Conservation (phyloP, 1,284 basidiomycete species). For the Microbotryum intermedium region DNA sequence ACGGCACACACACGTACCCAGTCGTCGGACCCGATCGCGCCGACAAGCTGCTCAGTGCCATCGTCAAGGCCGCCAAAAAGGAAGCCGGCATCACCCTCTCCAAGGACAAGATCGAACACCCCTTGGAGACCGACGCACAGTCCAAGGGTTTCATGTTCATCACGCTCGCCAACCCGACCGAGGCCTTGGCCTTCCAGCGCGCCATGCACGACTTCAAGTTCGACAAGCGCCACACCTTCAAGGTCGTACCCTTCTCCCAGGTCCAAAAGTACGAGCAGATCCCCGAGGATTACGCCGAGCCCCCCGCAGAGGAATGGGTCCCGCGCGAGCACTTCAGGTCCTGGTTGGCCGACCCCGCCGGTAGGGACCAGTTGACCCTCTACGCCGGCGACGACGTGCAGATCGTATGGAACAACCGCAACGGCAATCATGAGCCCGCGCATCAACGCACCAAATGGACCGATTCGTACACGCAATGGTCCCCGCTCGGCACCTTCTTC, state of each 20-base stretch:
- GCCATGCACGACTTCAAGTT: conserved; percentile 80
- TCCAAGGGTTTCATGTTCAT: conserved; percentile 69
- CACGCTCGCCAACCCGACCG: conserved; percentile 70
- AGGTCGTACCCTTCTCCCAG: conserved; percentile 84
- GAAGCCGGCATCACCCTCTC: conserved; percentile 39
- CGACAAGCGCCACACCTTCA: conserved; percentile 84
- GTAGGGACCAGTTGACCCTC: conserved; percentile 92
- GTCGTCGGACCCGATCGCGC: conserved; percentile 38
- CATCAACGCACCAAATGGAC: conserved; percentile 82
- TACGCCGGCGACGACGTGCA: conserved; percentile 87
- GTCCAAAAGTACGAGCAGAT: conserved; percentile 76
- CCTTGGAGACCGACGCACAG: conserved; percentile 38
- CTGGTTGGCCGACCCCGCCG: conserved; percentile 86
- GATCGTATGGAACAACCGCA: conserved; percentile 88
- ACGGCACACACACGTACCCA: too few relatives aligned
- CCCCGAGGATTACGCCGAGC: conserved; percentile 75
- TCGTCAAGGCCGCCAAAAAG: conserved; percentile 40
- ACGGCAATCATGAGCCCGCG: conserved; percentile 74
- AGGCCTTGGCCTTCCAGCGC: conserved; percentile 71
- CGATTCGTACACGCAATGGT: conserved; percentile 96
- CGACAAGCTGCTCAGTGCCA: conserved; percentile 40
- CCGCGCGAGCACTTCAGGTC: conserved; percentile 88
- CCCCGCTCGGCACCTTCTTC: conserved; percentile 86
- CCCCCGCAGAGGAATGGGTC: conserved; percentile 67
- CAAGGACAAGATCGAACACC: conserved; percentile 39